Conservation (phyloP, 192 early-diverging fungal species). For the Entomortierella lignicola region DNA sequence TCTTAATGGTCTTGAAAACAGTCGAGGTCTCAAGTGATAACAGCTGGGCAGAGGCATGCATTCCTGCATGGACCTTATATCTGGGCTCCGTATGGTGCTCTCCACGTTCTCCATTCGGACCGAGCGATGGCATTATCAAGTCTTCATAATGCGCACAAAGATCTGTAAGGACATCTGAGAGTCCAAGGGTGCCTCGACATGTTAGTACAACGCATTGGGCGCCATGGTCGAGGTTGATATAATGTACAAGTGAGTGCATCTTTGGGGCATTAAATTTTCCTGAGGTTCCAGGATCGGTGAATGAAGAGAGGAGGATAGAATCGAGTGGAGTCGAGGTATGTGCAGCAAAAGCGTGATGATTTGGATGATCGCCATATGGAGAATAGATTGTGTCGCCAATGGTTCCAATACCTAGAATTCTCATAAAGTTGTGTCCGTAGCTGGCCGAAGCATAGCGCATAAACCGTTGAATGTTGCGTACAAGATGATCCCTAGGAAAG, state of each 20-base stretch:
- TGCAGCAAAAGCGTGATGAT: constrained; percentile 82
- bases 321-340: constrained; percentile 81
- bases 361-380: constrained; percentile 63
- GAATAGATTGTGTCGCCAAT: constrained; percentile 55
- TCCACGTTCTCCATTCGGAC: constrained; percentile 18
- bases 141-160: constrained; percentile 82
- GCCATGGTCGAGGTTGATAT: constrained; percentile 86
- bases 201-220: constrained; percentile 81
- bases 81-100: constrained; percentile 19
- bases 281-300: constrained; percentile 56
- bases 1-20: constrained; percentile 77
- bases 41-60: constrained; percentile 83
- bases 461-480: constrained; percentile 76
- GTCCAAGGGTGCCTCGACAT: constrained; percentile 88
- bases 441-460: constrained; percentile 76
- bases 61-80: constrained; percentile 83
- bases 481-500: constrained; percentile 67
- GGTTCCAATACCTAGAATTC: constrained; percentile 72
- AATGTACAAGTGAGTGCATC: constrained; percentile 80
- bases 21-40: constrained; percentile 73
- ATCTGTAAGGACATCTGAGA: constrained; percentile 91
- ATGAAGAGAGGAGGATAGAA: constrained; percentile 80
- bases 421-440: constrained; percentile 81
- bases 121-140: constrained; percentile 55
- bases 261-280: constrained; percentile 61